phyloP scores from a whole-genome alignment of 345 rosid genomes.

The Geranium brycei region DNA sequence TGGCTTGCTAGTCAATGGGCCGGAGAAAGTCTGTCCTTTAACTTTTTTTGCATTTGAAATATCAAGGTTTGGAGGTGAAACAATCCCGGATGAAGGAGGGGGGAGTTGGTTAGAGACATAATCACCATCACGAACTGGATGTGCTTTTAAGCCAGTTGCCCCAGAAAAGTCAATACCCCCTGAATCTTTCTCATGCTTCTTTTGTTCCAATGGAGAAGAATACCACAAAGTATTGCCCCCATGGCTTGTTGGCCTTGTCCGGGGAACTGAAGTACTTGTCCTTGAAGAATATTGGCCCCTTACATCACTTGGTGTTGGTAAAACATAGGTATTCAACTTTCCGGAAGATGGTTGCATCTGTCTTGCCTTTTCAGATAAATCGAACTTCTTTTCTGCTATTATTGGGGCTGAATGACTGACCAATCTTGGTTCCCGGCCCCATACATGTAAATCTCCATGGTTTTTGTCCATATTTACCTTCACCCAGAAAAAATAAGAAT shows the following conservation, averaged over 20 bases:
- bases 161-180: conserved; percentile 13
- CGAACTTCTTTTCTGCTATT: conserved; percentile 56
- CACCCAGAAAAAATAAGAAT: conserved; percentile 8
- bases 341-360: conserved; percentile 27
- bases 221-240: conserved; percentile 48
- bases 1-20: conserved; percentile 50
- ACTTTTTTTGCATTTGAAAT: conserved; percentile 20
- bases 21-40: conserved; percentile 57
- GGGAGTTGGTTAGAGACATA: conserved; percentile 38
- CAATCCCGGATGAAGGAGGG: conserved; percentile 44
- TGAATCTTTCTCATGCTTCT: conserved; percentile 33
- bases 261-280: conserved; percentile 24
- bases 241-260: conserved; percentile 26
- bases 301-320: conserved; percentile 68
- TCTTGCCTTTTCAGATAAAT: conserved; percentile 46
- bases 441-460: conserved; percentile 30
- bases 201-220: conserved; percentile 83
- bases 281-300: conserved; percentile 33
- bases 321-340: conserved; percentile 50
- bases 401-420: conserved; percentile 85
- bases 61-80: conserved; percentile 21
- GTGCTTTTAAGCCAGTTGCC: conserved; percentile 8
- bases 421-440: conserved; percentile 32
- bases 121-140: conserved; percentile 17
- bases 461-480: conserved; percentile 42